phyloP scores from a whole-genome alignment of 257 asterid genomes.

The Petrea volubilis region DNA sequence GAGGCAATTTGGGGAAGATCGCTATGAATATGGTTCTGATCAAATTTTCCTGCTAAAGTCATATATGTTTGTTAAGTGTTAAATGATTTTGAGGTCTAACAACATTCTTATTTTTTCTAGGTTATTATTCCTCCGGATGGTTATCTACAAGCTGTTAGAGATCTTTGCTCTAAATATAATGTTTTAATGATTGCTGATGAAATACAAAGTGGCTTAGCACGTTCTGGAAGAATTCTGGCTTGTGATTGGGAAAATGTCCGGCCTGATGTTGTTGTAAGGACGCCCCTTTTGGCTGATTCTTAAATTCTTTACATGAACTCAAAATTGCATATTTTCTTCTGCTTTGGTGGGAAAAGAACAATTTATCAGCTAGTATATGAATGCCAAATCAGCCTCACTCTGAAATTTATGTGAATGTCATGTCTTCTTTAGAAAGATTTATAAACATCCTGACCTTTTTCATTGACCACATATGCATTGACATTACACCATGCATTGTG shows the following conservation, averaged over 20 bases:
- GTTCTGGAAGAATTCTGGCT: conserved; percentile 87
- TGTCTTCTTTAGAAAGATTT: neutral
- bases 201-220: conserved; percentile 96
- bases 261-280: conserved; percentile 89
- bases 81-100: conserved; percentile 14
- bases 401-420: neutral
- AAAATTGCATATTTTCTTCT: neutral
- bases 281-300: conserved; percentile 10
- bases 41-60: conserved; percentile 1
- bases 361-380: neutral
- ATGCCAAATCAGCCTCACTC: neutral
- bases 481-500: too few relatives aligned
- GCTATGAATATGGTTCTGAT: neutral
- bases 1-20: too few relatives aligned
- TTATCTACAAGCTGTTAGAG: conserved; percentile 76
- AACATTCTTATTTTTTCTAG: conserved; percentile 36
- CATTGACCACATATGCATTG: too few relatives aligned
- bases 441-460: neutral
- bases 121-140: conserved; percentile 95
- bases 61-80: neutral
- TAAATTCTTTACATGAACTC: neutral
- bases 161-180: conserved; percentile 83
- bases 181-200: conserved; percentile 95
- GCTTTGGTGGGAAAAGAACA: neutral
- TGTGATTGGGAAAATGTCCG: conserved; percentile 93